Base-by-base conservation (phyloP, 192 early-diverging fungal species). In the Entomortierella chlamydospora region DNA sequence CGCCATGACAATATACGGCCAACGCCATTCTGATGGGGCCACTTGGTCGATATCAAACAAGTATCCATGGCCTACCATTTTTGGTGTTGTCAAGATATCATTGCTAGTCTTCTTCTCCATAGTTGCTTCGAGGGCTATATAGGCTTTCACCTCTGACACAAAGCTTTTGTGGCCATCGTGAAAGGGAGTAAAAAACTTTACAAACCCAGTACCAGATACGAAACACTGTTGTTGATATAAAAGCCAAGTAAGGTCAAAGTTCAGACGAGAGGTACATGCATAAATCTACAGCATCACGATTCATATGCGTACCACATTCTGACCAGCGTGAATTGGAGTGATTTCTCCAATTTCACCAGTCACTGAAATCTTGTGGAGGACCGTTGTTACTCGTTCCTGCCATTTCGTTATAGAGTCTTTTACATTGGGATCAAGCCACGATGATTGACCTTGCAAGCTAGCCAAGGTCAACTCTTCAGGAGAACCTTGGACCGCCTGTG, bases 171-270 rank as follows among this genome's bases (percentile, higher is more conserved):
- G 29, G 9, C 82, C 76, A 29, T 73, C 66, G 43, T 69, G 61
- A 29, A 73, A 55, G 4, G 74, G 82, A 11, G 71, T 73, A 28
- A 79, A 83, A 33, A 83, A 83, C 52, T 83, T 83, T 51, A 83
- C 55, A 51, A 83, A 68, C 20, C 47, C 31, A 0, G 20, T 13
- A 22, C 61, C 26, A 11, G 57, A 58, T 12, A 72, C 15, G 47
- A 83, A 83, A 23, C 70, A 77, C 82, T 83, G n/a, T n/a, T n/a
- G n/a, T n/a, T n/a, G n/a, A n/a, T n/a, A n/a, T n/a, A n/a, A n/a
- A n/a, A n/a, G n/a, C n/a, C n/a, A n/a, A n/a, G n/a, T n/a, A n/a
- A n/a, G n/a, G n/a, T 4, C 29, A 33, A 34, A n/a, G 33, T 12
- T 2, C n/a, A n/a, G n/a, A n/a, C n/a, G n/a, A n/a, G n/a, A n/a